Base-by-base conservation (phyloP, 352 stramenopile genomes). In the Globisporangium emineosum region DNA sequence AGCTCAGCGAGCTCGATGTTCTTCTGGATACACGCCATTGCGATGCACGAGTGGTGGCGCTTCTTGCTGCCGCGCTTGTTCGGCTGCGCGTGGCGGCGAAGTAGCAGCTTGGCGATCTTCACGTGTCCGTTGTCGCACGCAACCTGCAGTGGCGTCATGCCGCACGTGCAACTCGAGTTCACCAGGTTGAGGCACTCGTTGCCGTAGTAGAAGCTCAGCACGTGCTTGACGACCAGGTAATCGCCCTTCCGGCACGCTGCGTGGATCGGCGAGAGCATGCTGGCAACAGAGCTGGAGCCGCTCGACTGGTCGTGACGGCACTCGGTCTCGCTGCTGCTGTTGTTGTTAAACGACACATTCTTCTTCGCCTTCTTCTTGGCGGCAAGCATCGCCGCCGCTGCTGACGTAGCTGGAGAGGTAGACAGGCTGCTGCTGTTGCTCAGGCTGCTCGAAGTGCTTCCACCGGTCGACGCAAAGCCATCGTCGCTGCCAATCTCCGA, bases 81-180 rank as follows among this genome's bases (percentile, higher is more conserved):
- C 9, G 80, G 73, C 33, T 86, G 69, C 17, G 82, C 84, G 49
- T 86, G 77, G 55, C 77, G 69, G 32, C 75, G 76, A 30, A 93
- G 75, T 53, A 93, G 64, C 47, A 91, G 55, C 70, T 86, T 85
- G 49, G 79, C 81, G 32, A 93, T 73, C 21, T 74, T 71, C 25
- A 57, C 58, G 69, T 91, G 75, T 21, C 78, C 81, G 1, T 66
- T 55, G 59, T 83, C 77, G 60, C 81, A 86, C 27, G 83, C 82
- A 45, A 91, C 82, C 59, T 93, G 79, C 5, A 93, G 65, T 32
- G 83, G 81, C 54, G 82, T 90, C 56, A 86, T 81, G 47, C 84
- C 84, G 54, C 84, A 91, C 19, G 69, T 70, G 63, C 83, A 90
- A 50, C 47, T 72, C 19, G 79, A 88, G 68, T 92, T 89, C 0